phyloP scores from a whole-genome alignment of 768 basidiomycete species.

The Russula emetica region DNA sequence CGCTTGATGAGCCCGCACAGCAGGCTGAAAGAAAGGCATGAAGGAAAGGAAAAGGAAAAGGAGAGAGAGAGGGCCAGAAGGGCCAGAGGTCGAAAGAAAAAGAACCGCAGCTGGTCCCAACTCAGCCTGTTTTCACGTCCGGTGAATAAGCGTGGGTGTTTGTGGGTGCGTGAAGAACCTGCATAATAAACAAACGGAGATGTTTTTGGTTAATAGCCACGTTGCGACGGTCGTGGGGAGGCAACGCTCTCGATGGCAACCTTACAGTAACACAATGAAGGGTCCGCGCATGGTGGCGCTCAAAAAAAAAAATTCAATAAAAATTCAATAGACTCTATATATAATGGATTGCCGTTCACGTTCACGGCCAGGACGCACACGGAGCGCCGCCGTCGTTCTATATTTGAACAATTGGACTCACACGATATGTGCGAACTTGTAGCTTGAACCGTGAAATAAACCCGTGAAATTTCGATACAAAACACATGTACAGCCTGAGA shows the following conservation, averaged over 20 bases:
- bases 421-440: too few species aligned
- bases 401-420: too few species aligned
- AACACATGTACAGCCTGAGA: too few species aligned
- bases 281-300: background rate
- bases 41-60: background rate
- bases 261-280: background rate
- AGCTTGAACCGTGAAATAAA: too few species aligned
- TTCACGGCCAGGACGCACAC: too few species aligned
- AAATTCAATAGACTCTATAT: background rate
- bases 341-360: background rate
- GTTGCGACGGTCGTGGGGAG: slow-evolving; percentile 12
- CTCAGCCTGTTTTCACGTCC: background rate
- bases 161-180: background rate
- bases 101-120: background rate
- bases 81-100: slow-evolving; percentile 14
- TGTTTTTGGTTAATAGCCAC: background rate
- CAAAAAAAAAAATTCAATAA: too few species aligned
- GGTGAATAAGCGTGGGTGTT: background rate
- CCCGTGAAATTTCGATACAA: too few species aligned
- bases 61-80: slow-evolving; percentile 12
- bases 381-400: too few species aligned
- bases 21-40: slow-evolving; percentile 18
- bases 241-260: slow-evolving; percentile 21
- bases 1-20: slow-evolving; percentile 19
- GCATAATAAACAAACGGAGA: background rate